These are phyloP conservation scores for Amanita muscaria DNA, from an alignment of 768 basidiomycete genomes.

Conservation along the genomic window DNA sequence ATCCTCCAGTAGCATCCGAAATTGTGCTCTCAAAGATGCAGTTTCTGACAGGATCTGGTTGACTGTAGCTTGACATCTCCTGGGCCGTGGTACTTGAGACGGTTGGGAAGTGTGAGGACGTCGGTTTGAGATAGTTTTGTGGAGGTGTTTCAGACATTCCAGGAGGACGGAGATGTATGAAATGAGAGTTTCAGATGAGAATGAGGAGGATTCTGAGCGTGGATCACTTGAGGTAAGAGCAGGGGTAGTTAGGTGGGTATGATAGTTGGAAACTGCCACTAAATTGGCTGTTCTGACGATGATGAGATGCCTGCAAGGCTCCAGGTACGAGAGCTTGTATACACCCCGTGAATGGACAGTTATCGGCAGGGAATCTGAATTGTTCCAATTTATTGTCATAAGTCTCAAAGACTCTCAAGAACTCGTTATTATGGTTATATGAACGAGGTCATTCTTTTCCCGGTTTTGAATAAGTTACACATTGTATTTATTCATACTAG, in stretches of 20 bases:
- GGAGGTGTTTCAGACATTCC: constrained; percentile 53
- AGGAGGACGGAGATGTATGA: constrained; percentile 48
- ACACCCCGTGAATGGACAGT: constrained; percentile 45
- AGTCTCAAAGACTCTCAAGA: constrained; percentile 93
- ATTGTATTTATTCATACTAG: constrained; percentile 92
- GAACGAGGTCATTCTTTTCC: constrained; percentile 86
- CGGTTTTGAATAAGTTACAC: constrained; percentile 91
- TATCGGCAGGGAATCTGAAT: constrained; percentile 46
- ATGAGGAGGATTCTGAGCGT: constrained; percentile 64
- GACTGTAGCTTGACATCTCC: constrained; percentile 80
- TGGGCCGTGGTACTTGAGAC: constrained; percentile 60
- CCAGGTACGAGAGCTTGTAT: constrained; percentile 38
- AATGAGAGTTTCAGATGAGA: constrained; percentile 41
- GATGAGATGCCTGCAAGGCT: constrained; percentile 13
- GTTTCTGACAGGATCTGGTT: constrained; percentile 65
- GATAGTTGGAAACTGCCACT: too few species aligned
- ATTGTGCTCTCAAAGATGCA: constrained; percentile 58
- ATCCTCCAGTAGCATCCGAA: constrained; percentile 67
- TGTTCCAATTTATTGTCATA: constrained; percentile 96
- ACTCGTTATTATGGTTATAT: too few species aligned
- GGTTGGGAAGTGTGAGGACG: constrained; percentile 77
- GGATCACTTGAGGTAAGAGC: constrained; percentile 39
- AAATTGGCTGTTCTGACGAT: constrained; percentile 21
- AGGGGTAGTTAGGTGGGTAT: constrained; percentile 19
- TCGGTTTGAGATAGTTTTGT: constrained; percentile 65